Percentiles rank a stretch among this genome's conserved stretches.
Evolutionary conservation across 2,329 filamentous ascomycete species (phyloP).

Genomic region (Trichophyton rubrum): DNA sequence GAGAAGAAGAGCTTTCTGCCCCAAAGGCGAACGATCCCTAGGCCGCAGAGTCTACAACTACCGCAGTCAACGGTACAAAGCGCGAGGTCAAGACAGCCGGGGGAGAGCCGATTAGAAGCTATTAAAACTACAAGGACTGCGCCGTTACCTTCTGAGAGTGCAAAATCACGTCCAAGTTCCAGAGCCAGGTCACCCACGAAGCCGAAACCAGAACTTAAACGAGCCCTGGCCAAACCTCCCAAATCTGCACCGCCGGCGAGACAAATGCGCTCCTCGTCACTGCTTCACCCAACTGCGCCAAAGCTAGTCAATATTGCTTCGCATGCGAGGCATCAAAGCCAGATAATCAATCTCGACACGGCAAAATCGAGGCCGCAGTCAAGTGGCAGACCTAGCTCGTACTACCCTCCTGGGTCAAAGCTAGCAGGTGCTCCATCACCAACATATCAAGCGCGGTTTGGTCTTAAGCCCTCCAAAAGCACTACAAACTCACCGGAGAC

Average conservation of each 20-base stretch:
- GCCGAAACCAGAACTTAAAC: not conserved
- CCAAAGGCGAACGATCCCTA: not conserved
- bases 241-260: not conserved
- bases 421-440: slow-evolving; percentile 23
- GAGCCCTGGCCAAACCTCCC: not conserved
- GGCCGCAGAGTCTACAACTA: slow-evolving; percentile 1
- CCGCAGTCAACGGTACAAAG: not conserved
- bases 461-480: slow-evolving; percentile 23
- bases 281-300: slow-evolving; percentile 14
- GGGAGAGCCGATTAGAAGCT: not conserved
- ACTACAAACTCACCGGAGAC: slow-evolving; percentile 11
- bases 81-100: not conserved
- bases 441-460: slow-evolving; percentile 29
- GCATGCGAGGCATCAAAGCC: slow-evolving; percentile 28
- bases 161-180: not conserved
- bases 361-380: slow-evolving; percentile 7
- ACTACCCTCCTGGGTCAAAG: slow-evolving; percentile 12
- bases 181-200: not conserved
- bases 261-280: slow-evolving; percentile 4
- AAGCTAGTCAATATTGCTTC: slow-evolving; percentile 11
- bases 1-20: slow-evolving; percentile 3
- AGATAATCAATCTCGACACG: slow-evolving; percentile 17
- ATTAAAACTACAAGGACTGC: not conserved
- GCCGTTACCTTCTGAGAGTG: not conserved
- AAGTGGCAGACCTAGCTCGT: slow-evolving; percentile 7